Conservation (phyloP, 306 rosid species). For the Biancaea sappan region DNA sequence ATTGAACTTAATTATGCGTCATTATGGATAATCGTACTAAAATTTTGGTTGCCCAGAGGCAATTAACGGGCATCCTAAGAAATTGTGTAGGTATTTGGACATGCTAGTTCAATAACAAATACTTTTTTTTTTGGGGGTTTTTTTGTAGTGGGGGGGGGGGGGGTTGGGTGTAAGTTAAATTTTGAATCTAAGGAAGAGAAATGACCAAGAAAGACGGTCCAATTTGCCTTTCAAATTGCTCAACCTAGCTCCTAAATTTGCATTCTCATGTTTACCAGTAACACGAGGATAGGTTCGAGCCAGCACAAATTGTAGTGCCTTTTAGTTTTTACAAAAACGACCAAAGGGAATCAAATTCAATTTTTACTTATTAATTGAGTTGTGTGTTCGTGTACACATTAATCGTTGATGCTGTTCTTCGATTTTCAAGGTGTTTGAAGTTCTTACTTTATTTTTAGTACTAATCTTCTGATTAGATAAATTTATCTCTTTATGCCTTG, state of each 20-base stretch:
- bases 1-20: background rate
- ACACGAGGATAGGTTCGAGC: background rate
- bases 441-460: background rate
- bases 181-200: background rate
- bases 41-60: background rate
- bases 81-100: background rate
- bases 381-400: background rate
- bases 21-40: too few relatives aligned
- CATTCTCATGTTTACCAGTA: background rate
- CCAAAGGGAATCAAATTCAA: background rate
- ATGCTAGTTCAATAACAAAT: background rate
- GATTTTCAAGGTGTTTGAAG: background rate
- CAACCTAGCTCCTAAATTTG: background rate
- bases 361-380: background rate
- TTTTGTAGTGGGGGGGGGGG: too few relatives aligned
- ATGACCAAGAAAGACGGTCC: background rate
- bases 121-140: too few relatives aligned
- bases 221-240: background rate
- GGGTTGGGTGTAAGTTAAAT: background rate
- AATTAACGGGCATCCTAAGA: background rate
- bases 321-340: background rate
- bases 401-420: conserved; percentile 6
- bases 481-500: background rate
- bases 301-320: background rate
- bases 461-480: background rate